Percentiles rank a stretch among this genome's conserved stretches.
These are phyloP conservation scores for Achaetomium macrosporum DNA, from an alignment of 2,329 filamentous ascomycete genomes.

Conservation along the genomic window DNA sequence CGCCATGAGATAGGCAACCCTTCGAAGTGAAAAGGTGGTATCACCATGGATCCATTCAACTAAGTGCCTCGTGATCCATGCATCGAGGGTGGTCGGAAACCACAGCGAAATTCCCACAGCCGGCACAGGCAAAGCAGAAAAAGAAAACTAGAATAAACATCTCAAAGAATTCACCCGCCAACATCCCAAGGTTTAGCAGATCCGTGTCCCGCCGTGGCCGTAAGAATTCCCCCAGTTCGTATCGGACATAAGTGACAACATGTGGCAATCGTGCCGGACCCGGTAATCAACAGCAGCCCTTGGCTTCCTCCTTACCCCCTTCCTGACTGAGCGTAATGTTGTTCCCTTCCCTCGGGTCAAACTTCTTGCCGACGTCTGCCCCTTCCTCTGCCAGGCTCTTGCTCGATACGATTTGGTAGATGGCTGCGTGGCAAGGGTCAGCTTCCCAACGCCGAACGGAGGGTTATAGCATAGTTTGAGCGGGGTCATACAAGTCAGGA, in stretches of 20 bases:
- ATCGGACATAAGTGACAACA: slow-evolving; percentile 31
- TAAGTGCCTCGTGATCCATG: slow-evolving; percentile 23
- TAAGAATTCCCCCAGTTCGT: slow-evolving; percentile 24
- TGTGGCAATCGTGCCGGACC: slow-evolving; percentile 26
- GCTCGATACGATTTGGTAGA: slow-evolving; percentile 98
- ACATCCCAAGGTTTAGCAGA: slow-evolving; percentile 23
- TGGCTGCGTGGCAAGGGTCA: slow-evolving; percentile 57
- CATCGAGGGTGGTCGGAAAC: slow-evolving; percentile 17
- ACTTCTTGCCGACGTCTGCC: slow-evolving; percentile 63
- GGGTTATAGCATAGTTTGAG: background rate
- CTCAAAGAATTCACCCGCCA: slow-evolving; percentile 19
- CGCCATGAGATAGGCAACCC: too few relatives aligned
- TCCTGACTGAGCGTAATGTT: slow-evolving; percentile 86
- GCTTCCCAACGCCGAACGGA: slow-evolving; percentile 2
- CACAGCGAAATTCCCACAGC: slow-evolving; percentile 19
- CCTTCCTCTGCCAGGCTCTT: slow-evolving; percentile 93
- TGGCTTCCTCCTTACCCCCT: slow-evolving; percentile 21
- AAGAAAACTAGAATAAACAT: slow-evolving; percentile 19
- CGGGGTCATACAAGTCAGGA: slow-evolving; percentile 74
- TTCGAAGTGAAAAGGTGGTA: slow-evolving; percentile 5
- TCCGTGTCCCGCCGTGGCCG: slow-evolving; percentile 25
- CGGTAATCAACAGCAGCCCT: slow-evolving; percentile 24
- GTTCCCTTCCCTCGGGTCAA: slow-evolving; percentile 55
- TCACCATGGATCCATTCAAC: slow-evolving; percentile 22
- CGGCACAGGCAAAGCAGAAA: slow-evolving; percentile 20